These are phyloP conservation scores for Colletotrichum shisoi DNA, from an alignment of 2,329 filamentous ascomycete genomes.

Conservation along the genomic window DNA sequence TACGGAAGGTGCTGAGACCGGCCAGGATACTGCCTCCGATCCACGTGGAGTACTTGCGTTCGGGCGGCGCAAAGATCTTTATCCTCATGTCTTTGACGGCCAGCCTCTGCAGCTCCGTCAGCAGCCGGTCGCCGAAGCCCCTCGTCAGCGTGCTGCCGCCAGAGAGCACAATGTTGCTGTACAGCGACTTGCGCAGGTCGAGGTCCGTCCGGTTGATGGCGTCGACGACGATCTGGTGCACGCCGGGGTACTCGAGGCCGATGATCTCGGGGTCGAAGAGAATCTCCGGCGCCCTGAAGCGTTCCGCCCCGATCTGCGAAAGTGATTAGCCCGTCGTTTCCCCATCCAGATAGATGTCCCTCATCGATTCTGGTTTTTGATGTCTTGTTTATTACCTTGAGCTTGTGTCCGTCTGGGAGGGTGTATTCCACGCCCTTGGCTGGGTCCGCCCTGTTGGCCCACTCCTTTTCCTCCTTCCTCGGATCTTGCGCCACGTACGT, in stretches of 20 bases:
- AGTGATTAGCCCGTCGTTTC: background rate
- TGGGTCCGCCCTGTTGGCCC: conserved; percentile 77
- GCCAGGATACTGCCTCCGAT: conserved; percentile 97
- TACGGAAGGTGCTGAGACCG: conserved; percentile 96
- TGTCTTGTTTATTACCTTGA: conserved; percentile 68
- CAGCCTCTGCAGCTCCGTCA: conserved; percentile 89
- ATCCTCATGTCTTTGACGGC: conserved; percentile 99
- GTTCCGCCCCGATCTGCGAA: conserved; percentile 81
- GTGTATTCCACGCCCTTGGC: conserved; percentile 85
- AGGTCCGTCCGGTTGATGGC: conserved; percentile 94
- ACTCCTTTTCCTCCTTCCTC: conserved; percentile 95
- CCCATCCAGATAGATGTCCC: too few species aligned
- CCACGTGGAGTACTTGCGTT: conserved; percentile 99
- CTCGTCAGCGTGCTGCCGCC: conserved; percentile 96
- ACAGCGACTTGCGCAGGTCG: conserved; percentile 91
- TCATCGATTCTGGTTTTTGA: conserved; percentile 15
- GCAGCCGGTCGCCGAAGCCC: conserved; percentile 90
- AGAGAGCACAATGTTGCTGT: conserved; percentile 95
- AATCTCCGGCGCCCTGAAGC: conserved; percentile 95
- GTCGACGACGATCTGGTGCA: conserved; percentile 98
- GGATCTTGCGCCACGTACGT: conserved; percentile 92
- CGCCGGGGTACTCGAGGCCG: conserved; percentile 92
- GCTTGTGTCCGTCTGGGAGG: conserved; percentile 89
- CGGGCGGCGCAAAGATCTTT: conserved; percentile 97
- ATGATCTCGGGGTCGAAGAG: conserved; percentile 98